These are phyloP conservation scores for Kernera saxatilis DNA, from an alignment of 345 rosid species.

Conservation along the genomic window DNA sequence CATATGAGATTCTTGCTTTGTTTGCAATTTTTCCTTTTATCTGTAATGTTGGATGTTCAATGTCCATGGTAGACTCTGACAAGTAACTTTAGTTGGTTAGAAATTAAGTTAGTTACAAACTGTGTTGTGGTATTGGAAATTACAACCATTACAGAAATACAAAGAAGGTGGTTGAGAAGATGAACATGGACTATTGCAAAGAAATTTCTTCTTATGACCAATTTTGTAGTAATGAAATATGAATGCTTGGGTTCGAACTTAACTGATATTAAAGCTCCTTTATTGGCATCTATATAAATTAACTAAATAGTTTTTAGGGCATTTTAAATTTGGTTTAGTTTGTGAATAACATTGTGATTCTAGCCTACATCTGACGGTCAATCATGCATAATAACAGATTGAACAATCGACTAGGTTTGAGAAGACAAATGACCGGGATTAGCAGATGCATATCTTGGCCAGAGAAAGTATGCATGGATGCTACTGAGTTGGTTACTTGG, in stretches of 20 bases:
- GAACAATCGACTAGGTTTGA: neutral
- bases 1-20: conserved; percentile 2
- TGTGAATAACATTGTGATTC: neutral
- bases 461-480: neutral
- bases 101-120: neutral
- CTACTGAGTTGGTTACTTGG: neutral
- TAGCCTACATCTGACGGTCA: neutral
- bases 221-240: neutral
- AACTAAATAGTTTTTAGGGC: neutral
- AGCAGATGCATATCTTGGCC: neutral
- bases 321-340: neutral
- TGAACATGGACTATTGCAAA: too few species aligned
- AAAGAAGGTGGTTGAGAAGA: too few species aligned
- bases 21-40: neutral
- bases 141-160: too few species aligned
- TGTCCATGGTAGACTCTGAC: neutral
- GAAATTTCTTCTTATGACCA: neutral
- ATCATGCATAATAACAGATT: too few species aligned
- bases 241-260: neutral
- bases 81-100: neutral
- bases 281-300: neutral
- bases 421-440: neutral
- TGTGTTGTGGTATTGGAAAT: neutral
- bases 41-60: neutral
- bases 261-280: neutral